Evolutionary conservation across 2,329 filamentous ascomycete species (phyloP).

Genomic region (Alternaria incomplexa): DNA sequence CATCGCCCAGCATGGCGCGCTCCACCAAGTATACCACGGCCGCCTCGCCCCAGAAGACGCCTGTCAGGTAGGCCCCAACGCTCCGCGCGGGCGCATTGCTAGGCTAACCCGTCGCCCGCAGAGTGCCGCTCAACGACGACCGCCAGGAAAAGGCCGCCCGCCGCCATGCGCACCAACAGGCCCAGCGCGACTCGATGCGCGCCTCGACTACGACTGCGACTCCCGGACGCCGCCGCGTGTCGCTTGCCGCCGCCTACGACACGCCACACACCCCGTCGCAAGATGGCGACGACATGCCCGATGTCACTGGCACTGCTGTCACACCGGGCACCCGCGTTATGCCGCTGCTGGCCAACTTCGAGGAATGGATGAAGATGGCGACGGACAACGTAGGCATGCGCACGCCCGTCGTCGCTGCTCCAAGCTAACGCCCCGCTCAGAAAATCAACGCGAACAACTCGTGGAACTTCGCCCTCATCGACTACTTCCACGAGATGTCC

Average conservation of each 20-base stretch:
- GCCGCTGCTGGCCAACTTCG: slow-evolving; percentile 95
- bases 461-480: slow-evolving; percentile 99
- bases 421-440: slow-evolving; percentile 26
- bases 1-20: slow-evolving; percentile 58
- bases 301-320: slow-evolving; percentile 74
- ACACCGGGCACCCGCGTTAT: slow-evolving; percentile 92
- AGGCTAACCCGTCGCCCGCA: slow-evolving; percentile 46
- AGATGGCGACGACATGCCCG: slow-evolving; percentile 60
- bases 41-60: slow-evolving; percentile 58
- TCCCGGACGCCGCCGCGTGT: slow-evolving; percentile 69
- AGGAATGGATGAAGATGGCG: slow-evolving; percentile 99
- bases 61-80: slow-evolving; percentile 32
- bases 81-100: not conserved
- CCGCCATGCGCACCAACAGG: slow-evolving; percentile 85
- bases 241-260: slow-evolving; percentile 56
- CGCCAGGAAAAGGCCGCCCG: slow-evolving; percentile 87
- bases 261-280: slow-evolving; percentile 59
- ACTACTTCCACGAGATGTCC: slow-evolving; percentile 99
- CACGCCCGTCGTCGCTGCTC: not conserved
- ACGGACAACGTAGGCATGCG: slow-evolving; percentile 74
- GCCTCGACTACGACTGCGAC: slow-evolving; percentile 71
- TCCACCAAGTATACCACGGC: slow-evolving; percentile 54
- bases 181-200: slow-evolving; percentile 90
- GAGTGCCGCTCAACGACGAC: slow-evolving; percentile 96
- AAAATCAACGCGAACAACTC: slow-evolving; percentile 95